Evolutionary conservation across 179 eudicot genomes (phyloP).

Genomic region (Corrigiola litoralis): DNA sequence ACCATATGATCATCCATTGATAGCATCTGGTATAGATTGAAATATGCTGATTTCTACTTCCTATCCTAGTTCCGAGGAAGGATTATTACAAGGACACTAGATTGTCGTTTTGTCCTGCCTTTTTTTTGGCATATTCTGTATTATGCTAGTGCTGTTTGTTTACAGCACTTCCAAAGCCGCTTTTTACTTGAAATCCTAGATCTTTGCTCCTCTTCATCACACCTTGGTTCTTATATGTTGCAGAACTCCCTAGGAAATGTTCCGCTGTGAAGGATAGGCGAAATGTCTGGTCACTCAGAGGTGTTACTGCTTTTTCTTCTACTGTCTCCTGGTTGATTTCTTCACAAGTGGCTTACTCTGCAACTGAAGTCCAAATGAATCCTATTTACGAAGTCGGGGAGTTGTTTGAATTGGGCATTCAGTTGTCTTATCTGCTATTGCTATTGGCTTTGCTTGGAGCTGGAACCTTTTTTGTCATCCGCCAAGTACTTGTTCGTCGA

Average conservation of each 20-base stretch:
- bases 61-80: too few relatives aligned
- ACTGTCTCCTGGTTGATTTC: slow-evolving; percentile 52
- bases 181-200: background rate
- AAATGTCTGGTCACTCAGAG: slow-evolving; percentile 20
- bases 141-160: background rate
- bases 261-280: slow-evolving; percentile 16
- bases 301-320: slow-evolving; percentile 33
- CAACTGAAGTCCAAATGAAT: slow-evolving; percentile 41
- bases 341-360: slow-evolving; percentile 53
- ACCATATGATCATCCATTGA: too few relatives aligned
- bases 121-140: too few relatives aligned
- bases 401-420: slow-evolving; percentile 91
- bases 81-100: too few relatives aligned
- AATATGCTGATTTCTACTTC: too few relatives aligned
- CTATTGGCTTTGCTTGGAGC: slow-evolving; percentile 78
- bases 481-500: slow-evolving; percentile 94
- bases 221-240: slow-evolving; percentile 21
- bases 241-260: slow-evolving; percentile 32
- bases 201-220: background rate
- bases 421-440: slow-evolving; percentile 81
- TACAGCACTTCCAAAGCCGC: background rate
- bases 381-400: slow-evolving; percentile 84
- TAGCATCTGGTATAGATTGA: too few relatives aligned
- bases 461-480: slow-evolving; percentile 83
- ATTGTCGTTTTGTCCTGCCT: too few relatives aligned